Evolutionary conservation across 345 rosid species (phyloP), one percentile per base, ranked within the genome.

Genomic region (Acer saccharum): DNA sequence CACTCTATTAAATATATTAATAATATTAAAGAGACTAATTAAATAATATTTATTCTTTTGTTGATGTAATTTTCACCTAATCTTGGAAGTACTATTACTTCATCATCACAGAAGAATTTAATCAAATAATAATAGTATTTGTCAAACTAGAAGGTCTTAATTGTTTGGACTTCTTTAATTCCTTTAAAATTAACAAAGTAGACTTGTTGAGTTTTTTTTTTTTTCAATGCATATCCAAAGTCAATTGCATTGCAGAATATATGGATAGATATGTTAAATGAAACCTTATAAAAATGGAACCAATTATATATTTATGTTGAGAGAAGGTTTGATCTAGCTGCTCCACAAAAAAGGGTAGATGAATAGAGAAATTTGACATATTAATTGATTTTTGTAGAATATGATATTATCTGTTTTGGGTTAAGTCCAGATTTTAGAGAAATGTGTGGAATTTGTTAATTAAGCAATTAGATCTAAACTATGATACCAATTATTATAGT

Each of bases 41-140:
- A 58, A 58, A 17, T 17, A 32, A 27, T 21, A 64, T 41, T 46
- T 17, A 44, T 9, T n/a, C n/a, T 71, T 27, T 54, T 25, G 52
- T 48, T 80, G 86, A 78, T 80, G 89, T 76, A 73, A 73, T 67
- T 61, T 69, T 65, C 75, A 84, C 89, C 89, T 82, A 86, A 84
- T 77, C 87, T 82, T 72, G 85, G 68, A 73, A 66, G 75, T 67
- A 70, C 77, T 50, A 66, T 73, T 43, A 35, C 39, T 35, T 35
- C 39, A 35, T 25, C 11, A 18, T 9, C 18, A 13, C 44, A 67
- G 41, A 72, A 35, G 39, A 20, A 58, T 43, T 25, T 16, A 73
- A 25, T 20, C 2, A 10, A n/a, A 21, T 46, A 20, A 7, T 54
- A 43, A 7, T 43, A 7, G 16, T n/a, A 21, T 48, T 82, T 79